These are phyloP conservation scores for Curvularia lunata DNA, from an alignment of 2,329 filamentous ascomycete genomes.

Conservation along the genomic window DNA sequence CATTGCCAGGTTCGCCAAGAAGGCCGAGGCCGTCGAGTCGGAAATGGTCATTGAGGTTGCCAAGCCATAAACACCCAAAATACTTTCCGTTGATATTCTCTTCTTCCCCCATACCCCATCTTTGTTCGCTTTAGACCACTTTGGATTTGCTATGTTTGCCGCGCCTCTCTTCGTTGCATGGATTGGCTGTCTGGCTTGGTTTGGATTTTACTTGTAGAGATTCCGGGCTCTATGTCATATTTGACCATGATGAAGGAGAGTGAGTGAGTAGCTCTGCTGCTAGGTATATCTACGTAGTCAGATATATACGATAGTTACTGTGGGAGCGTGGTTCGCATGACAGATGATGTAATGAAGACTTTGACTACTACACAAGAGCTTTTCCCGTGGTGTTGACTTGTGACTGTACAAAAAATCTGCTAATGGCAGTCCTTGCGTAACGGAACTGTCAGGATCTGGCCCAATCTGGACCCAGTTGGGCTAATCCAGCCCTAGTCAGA, in stretches of 20 bases:
- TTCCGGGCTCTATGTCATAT: not conserved
- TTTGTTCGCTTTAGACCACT: constrained; percentile 7
- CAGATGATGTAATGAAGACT: not conserved
- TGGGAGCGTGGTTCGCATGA: not conserved
- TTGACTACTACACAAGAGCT: not conserved
- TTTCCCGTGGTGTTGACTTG: not conserved
- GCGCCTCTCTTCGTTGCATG: not conserved
- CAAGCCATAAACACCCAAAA: constrained; percentile 33
- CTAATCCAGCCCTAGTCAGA: too few species aligned
- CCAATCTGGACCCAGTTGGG: too few species aligned
- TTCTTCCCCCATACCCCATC: constrained; percentile 23
- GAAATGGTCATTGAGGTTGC: constrained; percentile 43
- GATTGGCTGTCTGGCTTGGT: not conserved
- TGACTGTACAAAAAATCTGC: not conserved
- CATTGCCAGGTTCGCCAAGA: constrained; percentile 50
- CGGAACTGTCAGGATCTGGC: too few species aligned
- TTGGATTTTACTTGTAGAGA: not conserved
- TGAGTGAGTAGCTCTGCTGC: not conserved
- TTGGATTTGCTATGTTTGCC: constrained; percentile 4
- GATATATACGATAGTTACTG: not conserved
- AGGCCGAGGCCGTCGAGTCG: constrained; percentile 42
- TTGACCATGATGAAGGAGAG: not conserved
- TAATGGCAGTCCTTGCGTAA: too few species aligned
- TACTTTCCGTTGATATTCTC: not conserved
- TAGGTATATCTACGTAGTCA: not conserved